These are phyloP conservation scores for Amylocystis lapponica DNA, from an alignment of 768 basidiomycete genomes.

Conservation along the genomic window DNA sequence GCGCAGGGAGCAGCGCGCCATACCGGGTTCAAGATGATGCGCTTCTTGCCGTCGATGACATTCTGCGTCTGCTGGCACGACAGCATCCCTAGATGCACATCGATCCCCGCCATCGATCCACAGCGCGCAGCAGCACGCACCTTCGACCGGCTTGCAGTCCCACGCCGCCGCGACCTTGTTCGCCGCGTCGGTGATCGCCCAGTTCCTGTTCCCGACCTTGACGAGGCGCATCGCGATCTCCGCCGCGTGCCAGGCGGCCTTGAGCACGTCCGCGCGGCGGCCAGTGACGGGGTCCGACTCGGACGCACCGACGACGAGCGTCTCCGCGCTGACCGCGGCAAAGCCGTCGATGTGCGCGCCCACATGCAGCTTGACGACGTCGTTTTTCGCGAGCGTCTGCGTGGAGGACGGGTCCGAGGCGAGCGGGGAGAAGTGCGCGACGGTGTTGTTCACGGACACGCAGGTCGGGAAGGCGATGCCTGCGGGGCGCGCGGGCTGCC, in stretches of 20 bases:
- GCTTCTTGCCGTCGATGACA: constrained; percentile 94
- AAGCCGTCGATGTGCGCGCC: constrained; percentile 98
- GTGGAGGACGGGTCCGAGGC: constrained; percentile 72
- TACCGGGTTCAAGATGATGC: constrained; percentile 82
- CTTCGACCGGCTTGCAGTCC: constrained; percentile 93
- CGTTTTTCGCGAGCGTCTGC: constrained; percentile 70
- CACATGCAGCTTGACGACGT: constrained; percentile 93
- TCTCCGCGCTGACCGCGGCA: constrained; percentile 90
- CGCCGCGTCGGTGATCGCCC: constrained; percentile 87
- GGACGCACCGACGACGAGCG: constrained; percentile 81
- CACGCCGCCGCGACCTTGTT: constrained; percentile 63
- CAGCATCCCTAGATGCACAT: constrained; percentile 65
- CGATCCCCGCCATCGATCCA: constrained; percentile 11
- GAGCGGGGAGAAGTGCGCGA: constrained; percentile 96
- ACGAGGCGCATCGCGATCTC: constrained; percentile 88
- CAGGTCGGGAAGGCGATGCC: constrained; percentile 93
- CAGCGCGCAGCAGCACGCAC: constrained; percentile 31
- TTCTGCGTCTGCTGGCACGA: constrained; percentile 94
- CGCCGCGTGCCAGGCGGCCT: constrained; percentile 90
- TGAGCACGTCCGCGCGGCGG: constrained; percentile 83
- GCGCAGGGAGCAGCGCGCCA: constrained; percentile 14
- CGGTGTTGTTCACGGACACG: constrained; percentile 91
- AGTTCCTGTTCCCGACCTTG: constrained; percentile 93
- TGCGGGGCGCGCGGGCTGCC: constrained; percentile 24
- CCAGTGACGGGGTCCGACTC: constrained; percentile 73